Conservation (phyloP, 148 eudicot genomes). For the Amaranthus hypochondriacus region DNA sequence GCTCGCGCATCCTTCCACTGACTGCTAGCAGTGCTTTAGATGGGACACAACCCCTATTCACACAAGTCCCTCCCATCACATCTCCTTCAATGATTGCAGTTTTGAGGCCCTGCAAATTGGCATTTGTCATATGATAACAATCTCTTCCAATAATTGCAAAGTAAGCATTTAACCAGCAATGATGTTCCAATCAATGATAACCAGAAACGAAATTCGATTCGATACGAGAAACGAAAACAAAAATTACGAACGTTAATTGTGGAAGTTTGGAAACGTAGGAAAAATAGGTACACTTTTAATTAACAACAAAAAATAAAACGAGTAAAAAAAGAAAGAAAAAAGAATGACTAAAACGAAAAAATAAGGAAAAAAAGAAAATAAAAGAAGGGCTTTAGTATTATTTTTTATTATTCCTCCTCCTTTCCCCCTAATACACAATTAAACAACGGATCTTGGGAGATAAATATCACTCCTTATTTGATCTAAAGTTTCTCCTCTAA, state of each 20-base stretch:
- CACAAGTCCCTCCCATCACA: constrained; percentile 99
- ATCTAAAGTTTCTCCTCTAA: too few relatives aligned
- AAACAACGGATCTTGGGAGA: too few relatives aligned
- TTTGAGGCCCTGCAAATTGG: constrained; percentile 75
- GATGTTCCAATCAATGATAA: background rate
- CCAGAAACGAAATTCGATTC: too few relatives aligned
- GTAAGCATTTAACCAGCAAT: background rate
- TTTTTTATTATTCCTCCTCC: too few relatives aligned
- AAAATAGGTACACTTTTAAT: background rate
- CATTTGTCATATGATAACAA: background rate
- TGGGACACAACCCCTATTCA: constrained; percentile 98
- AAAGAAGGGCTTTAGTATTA: too few relatives aligned
- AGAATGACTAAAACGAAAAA: background rate
- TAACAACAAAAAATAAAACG: background rate
- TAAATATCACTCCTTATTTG: too few relatives aligned
- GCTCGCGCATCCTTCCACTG: constrained; percentile 99
- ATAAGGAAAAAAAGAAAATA: too few relatives aligned
- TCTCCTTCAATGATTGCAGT: constrained; percentile 98
- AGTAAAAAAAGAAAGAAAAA: background rate
- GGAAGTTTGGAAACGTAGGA: background rate
- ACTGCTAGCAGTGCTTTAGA: constrained; percentile 98
- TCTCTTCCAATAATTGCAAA: background rate
- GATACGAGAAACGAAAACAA: too few relatives aligned
- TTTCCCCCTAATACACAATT: too few relatives aligned
- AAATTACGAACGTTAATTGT: too few relatives aligned